Conservation (phyloP, 1,284 basidiomycete genomes). For the Anthracocystis panici-leucophaei region DNA sequence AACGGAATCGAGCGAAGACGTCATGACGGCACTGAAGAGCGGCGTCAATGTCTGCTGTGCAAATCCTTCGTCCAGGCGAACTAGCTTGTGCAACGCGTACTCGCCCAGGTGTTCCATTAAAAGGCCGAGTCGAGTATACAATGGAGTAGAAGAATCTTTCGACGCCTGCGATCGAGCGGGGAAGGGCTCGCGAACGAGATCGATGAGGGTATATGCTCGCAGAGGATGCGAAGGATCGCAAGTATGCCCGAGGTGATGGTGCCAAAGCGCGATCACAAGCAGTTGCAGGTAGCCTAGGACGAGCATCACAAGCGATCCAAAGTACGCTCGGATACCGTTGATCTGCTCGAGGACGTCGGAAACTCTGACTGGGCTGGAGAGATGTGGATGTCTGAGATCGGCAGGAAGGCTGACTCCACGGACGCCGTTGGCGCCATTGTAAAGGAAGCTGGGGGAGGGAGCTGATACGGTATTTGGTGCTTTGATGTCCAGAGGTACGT, state of each 20-base stretch:
- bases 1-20: slow-evolving; percentile 41
- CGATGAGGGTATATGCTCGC: slow-evolving; percentile 24
- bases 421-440: slow-evolving; percentile 57
- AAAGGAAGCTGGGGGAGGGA: slow-evolving; percentile 44
- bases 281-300: slow-evolving; percentile 61
- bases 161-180: slow-evolving; percentile 4
- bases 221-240: slow-evolving; percentile 50
- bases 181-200: slow-evolving; percentile 29
- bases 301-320: slow-evolving; percentile 31
- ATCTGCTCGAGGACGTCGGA: slow-evolving; percentile 17
- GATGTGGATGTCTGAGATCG: not conserved
- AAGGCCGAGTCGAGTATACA: not conserved
- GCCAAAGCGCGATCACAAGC: slow-evolving; percentile 53
- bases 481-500: not conserved
- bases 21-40: slow-evolving; percentile 64
- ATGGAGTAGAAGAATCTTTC: not conserved
- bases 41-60: slow-evolving; percentile 54
- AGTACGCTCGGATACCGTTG: slow-evolving; percentile 11
- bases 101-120: slow-evolving; percentile 18
- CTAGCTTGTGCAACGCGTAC: slow-evolving; percentile 13
- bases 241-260: slow-evolving; percentile 51
- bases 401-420: slow-evolving; percentile 53
- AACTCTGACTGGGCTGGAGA: slow-evolving; percentile 7
- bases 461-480: slow-evolving; percentile 1
- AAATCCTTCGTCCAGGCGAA: slow-evolving; percentile 36